Percentiles rank a stretch among this genome's conserved stretches.
phyloP scores from a whole-genome alignment of 177 flowering plant species.

The Vitis hybrid region DNA sequence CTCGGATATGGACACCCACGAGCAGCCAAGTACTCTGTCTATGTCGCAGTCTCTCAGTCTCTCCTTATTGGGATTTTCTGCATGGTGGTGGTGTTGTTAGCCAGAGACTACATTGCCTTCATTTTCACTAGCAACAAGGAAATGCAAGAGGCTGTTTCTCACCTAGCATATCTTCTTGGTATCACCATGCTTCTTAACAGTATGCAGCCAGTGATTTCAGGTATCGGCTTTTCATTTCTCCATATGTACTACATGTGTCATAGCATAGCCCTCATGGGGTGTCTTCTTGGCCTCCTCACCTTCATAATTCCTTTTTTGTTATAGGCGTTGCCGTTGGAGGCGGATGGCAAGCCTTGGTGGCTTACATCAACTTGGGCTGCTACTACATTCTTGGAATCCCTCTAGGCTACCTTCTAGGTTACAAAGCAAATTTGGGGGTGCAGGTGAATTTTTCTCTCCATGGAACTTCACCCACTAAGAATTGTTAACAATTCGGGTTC shows the following conservation, averaged over 20 bases:
- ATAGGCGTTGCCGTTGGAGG: conserved; percentile 64
- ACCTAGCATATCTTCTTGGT: conserved; percentile 46
- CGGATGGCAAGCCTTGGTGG: conserved; percentile 65
- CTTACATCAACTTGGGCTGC: conserved; percentile 50
- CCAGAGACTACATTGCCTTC: conserved; percentile 38
- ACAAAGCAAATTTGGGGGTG: conserved; percentile 38
- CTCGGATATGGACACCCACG: conserved; percentile 52
- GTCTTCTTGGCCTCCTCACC: not conserved
- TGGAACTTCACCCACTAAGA: too few relatives aligned
- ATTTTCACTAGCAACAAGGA: conserved; percentile 44
- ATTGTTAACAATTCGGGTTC: too few relatives aligned
- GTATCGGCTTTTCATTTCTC: conserved; percentile 12
- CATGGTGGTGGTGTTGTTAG: conserved; percentile 38
- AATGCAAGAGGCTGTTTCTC: conserved; percentile 38
- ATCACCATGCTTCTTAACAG: conserved; percentile 59
- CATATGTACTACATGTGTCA: not conserved
- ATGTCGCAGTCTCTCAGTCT: conserved; percentile 43
- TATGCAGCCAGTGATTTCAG: conserved; percentile 62
- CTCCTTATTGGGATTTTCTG: conserved; percentile 45
- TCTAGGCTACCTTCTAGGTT: conserved; percentile 50
- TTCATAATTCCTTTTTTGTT: not conserved
- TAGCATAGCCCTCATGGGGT: not conserved
- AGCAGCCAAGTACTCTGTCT: conserved; percentile 55
- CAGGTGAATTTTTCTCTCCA: conserved; percentile 24
- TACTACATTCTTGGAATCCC: conserved; percentile 57